Conservation (phyloP, 2,329 filamentous ascomycete genomes). For the Graphilbum sp. region DNA sequence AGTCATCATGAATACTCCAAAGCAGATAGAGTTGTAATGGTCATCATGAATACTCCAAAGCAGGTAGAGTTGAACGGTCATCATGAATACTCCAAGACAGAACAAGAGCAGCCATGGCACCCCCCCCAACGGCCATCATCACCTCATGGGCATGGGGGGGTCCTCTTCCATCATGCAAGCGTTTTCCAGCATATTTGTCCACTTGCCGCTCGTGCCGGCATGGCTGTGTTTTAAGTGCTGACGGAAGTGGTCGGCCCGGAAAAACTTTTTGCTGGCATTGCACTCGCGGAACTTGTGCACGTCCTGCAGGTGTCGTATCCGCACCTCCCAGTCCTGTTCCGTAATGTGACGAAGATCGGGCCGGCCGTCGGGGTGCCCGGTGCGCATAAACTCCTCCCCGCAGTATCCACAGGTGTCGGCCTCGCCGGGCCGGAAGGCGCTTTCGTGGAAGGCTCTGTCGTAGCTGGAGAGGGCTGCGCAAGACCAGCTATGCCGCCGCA, state of each 20-base stretch:
- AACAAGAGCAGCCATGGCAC: background rate
- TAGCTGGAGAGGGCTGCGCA: slow-evolving; percentile 71
- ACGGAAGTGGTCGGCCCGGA: slow-evolving; percentile 89
- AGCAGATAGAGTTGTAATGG: no score
- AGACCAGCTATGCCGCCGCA: slow-evolving; percentile 90
- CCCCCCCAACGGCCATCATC: slow-evolving; percentile 5
- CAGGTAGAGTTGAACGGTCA: no score
- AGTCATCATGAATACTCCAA: no score
- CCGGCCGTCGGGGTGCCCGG: slow-evolving; percentile 22
- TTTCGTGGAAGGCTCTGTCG: slow-evolving; percentile 75
- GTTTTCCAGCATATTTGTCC: slow-evolving; percentile 96
- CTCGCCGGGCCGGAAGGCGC: slow-evolving; percentile 46
- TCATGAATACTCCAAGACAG: no score
- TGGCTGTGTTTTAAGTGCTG: slow-evolving; percentile 98
- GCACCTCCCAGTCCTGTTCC: slow-evolving; percentile 74
- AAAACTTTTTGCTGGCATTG: slow-evolving; percentile 98
- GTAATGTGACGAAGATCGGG: slow-evolving; percentile 33
- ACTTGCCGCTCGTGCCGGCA: slow-evolving; percentile 89
- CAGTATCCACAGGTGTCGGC: slow-evolving; percentile 87
- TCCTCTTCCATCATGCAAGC: slow-evolving; percentile 91
- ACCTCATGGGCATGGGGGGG: slow-evolving; percentile 31
- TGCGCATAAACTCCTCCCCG: slow-evolving; percentile 66
- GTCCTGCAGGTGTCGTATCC: slow-evolving; percentile 74
- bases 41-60: no score
- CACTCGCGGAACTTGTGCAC: slow-evolving; percentile 96